Evolutionary conservation across 2,329 filamentous ascomycete genomes (phyloP).

Genomic region (Pyrenophora graminea): DNA sequence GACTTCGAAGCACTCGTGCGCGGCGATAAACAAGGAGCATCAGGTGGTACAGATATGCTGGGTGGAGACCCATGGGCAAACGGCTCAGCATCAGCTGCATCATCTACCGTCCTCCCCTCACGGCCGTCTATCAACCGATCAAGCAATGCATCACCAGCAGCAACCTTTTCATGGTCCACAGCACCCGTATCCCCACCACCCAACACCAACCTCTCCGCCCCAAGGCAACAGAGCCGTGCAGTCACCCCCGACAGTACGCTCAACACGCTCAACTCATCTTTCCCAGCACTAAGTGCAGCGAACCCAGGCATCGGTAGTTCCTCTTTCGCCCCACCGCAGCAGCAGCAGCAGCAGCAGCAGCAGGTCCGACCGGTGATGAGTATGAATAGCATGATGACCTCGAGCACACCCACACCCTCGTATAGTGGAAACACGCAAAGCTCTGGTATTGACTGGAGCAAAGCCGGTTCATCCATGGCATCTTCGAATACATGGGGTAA

Average conservation of each 20-base stretch:
- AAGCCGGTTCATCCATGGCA: conserved; percentile 25
- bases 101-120: conserved; percentile 39
- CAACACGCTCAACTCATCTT: conserved; percentile 44
- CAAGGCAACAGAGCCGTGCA: conserved; percentile 47
- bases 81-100: conserved; percentile 37
- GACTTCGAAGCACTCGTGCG: conserved; percentile 92
- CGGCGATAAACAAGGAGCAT: conserved; percentile 60
- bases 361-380: conserved; percentile 34
- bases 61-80: conserved; percentile 52
- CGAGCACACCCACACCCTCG: conserved; percentile 27
- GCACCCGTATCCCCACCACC: conserved; percentile 44
- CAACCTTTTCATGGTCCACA: conserved; percentile 54
- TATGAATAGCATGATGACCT: conserved; percentile 40
- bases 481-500: conserved; percentile 33
- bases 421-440: conserved; percentile 26
- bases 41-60: conserved; percentile 43
- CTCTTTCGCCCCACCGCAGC: conserved; percentile 46
- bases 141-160: conserved; percentile 38
- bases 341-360: conserved; percentile 41
- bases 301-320: conserved; percentile 41
- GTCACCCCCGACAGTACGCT: conserved; percentile 59
- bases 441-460: conserved; percentile 38
- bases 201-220: conserved; percentile 28
- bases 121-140: conserved; percentile 33
- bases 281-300: conserved; percentile 42